Evolutionary conservation across 768 basidiomycete species (phyloP).

Genomic region (Tricholoma matsutake): DNA sequence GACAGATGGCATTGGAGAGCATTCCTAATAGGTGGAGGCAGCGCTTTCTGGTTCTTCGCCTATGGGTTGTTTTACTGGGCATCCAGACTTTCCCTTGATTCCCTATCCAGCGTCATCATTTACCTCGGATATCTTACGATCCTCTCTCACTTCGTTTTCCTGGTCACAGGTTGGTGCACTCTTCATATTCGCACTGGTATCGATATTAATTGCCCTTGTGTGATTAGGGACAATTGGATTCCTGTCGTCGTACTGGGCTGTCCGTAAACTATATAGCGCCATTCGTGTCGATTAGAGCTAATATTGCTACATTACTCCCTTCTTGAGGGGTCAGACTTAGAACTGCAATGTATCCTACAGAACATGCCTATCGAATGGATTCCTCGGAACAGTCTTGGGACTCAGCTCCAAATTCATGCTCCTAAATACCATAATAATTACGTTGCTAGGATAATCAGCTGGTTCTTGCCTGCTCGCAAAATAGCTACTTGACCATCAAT

Average conservation of each 20-base stretch:
- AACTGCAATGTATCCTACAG: neutral
- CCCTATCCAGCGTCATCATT: conserved; percentile 74
- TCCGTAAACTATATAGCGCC: conserved; percentile 76
- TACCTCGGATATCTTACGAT: conserved; percentile 91
- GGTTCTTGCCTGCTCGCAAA: conserved; percentile 73
- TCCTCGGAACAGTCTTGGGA: neutral
- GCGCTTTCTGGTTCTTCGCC: conserved; percentile 84
- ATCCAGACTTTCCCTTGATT: conserved; percentile 81
- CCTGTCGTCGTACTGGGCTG: conserved; percentile 88
- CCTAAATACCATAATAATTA: neutral
- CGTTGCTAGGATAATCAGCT: conserved; percentile 51
- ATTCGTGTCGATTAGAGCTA: conserved; percentile 66
- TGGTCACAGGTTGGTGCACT: conserved; percentile 68
- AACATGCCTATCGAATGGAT: neutral
- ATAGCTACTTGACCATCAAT: conserved; percentile 62
- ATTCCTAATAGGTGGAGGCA: conserved; percentile 89
- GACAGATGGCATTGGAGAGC: conserved; percentile 94
- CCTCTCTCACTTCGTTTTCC: conserved; percentile 79
- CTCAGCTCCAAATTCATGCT: neutral
- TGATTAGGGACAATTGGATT: conserved; percentile 87
- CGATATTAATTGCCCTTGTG: conserved; percentile 3
- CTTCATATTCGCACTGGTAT: neutral
- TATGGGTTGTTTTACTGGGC: conserved; percentile 91
- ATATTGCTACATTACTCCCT: neutral
- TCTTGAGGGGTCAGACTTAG: neutral